Base-by-base conservation (phyloP, 495 filamentous ascomycete species). In the Talaromyces trachyspermus region DNA sequence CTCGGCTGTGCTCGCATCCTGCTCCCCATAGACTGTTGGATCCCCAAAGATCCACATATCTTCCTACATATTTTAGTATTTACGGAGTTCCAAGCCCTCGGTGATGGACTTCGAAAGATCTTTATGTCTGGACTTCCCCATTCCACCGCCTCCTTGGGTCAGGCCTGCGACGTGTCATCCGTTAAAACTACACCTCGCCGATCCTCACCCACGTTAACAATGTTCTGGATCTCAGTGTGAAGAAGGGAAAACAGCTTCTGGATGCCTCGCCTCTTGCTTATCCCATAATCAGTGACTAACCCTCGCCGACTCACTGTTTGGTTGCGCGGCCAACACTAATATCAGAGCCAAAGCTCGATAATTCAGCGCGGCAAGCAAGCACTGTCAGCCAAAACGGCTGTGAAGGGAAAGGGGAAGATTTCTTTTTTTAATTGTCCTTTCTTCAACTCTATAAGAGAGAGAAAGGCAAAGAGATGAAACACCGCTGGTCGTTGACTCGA, bases 91-190 rank as follows among this genome's bases (percentile, higher is more conserved):
- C n/a, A n/a, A n/a, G n/a, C n/a, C 27, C 27, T 30, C 27, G 12
- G 44, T 35, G 20, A 24, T 37, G 44, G 32, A 22, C 73, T 55
- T 69, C 27, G 6, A 7, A 6, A 6, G 6, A 30, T 30, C 27
- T 30, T 30, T 30, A 6, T 30, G 12, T 30, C 70, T 23, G 56
- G 61, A 33, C 54, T 69, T 18, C 73, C 64, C 15, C 70, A 68
- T 46, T 74, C 72, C 72, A 74, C 40, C 22, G 38, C 30, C 32
- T 42, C 54, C 56, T 55, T 54, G 55, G 50, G 32, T 42, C 42
- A 36, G 40, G 48, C 43, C 55, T 53, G 41, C 57, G 54, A 52
- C 50, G 49, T 46, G 44, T 46, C 44, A 46, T 36, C 29, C 44
- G 37, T 46, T 46, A 46, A 22, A 46, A 19, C 24, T 30, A 25